Evolutionary conservation across 2,329 filamentous ascomycete species (phyloP).

Genomic region (Apiospora sp.): DNA sequence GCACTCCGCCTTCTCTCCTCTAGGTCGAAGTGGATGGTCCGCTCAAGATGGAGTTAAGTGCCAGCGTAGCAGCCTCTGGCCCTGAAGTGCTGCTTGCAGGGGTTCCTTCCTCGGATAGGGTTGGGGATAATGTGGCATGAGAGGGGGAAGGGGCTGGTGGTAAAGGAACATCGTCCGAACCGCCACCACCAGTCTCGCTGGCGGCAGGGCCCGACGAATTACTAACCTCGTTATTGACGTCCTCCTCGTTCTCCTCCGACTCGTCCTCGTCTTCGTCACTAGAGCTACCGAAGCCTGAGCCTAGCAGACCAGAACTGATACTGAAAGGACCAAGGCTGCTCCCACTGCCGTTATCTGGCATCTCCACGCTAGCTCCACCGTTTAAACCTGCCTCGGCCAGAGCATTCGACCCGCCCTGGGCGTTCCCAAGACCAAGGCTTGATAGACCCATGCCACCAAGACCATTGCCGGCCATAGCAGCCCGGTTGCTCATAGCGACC

Average conservation of each 20-base stretch:
- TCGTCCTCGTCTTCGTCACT: slow-evolving; percentile 98
- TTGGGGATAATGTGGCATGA: slow-evolving; percentile 8
- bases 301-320: slow-evolving; percentile 74
- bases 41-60: slow-evolving; percentile 23
- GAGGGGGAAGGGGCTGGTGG: slow-evolving; percentile 21
- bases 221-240: slow-evolving; percentile 74
- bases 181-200: neutral
- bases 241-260: slow-evolving; percentile 83
- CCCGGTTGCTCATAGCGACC: slow-evolving; percentile 81
- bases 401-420: slow-evolving; percentile 65
- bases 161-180: slow-evolving; percentile 3
- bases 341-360: slow-evolving; percentile 66
- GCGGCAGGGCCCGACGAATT: slow-evolving; percentile 36
- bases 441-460: slow-evolving; percentile 59
- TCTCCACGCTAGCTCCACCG: slow-evolving; percentile 69
- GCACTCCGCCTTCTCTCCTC: neutral
- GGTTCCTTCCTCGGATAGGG: neutral
- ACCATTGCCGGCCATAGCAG: slow-evolving; percentile 60
- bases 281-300: slow-evolving; percentile 89
- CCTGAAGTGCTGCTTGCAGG: slow-evolving; percentile 1
- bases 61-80: slow-evolving; percentile 14
- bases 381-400: slow-evolving; percentile 84
- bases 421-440: slow-evolving; percentile 50
- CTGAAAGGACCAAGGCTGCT: slow-evolving; percentile 77
- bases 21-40: slow-evolving; percentile 21